phyloP scores from a whole-genome alignment of 805 yeast species.

The Kodamaea neixiangensis region DNA sequence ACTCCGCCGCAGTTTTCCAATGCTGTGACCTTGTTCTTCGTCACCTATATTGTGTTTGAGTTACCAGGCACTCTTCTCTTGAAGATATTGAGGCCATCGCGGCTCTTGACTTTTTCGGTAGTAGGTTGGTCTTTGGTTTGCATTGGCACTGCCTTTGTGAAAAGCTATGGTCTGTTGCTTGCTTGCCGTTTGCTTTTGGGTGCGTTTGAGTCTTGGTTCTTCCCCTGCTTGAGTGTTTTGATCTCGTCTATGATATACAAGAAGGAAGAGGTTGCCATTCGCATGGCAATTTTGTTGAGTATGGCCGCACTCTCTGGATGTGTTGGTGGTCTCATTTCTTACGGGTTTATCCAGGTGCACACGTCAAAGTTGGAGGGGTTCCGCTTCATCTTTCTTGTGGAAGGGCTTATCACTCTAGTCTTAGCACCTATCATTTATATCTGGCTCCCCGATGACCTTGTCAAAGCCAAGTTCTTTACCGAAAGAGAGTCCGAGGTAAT shows the following conservation, averaged over 20 bases:
- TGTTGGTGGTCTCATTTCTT: conserved; percentile 56
- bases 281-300: conserved; percentile 42
- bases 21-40: conserved; percentile 48
- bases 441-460: conserved; percentile 42
- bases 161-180: conserved; percentile 43
- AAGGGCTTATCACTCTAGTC: conserved; percentile 44
- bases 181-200: conserved; percentile 54
- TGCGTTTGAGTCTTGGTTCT: conserved; percentile 52
- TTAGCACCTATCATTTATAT: conserved; percentile 35
- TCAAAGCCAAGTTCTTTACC: conserved; percentile 40
- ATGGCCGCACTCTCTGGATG: conserved; percentile 57
- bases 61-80: conserved; percentile 37
- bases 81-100: conserved; percentile 35
- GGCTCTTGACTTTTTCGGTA: conserved; percentile 31
- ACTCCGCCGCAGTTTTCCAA: conserved; percentile 42
- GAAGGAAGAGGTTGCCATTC: conserved; percentile 17
- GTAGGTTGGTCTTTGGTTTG: conserved; percentile 44
- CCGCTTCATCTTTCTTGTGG: conserved; percentile 54
- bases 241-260: conserved; percentile 32
- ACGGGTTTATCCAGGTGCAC: conserved; percentile 39
- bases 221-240: conserved; percentile 50
- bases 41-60: conserved; percentile 47
- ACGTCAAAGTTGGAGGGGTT: conserved; percentile 42
- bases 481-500: conserved; percentile 40
- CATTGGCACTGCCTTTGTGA: conserved; percentile 44